phyloP scores from a whole-genome alignment of 1,284 basidiomycete species.

The Ganoderma leucocontextum region DNA sequence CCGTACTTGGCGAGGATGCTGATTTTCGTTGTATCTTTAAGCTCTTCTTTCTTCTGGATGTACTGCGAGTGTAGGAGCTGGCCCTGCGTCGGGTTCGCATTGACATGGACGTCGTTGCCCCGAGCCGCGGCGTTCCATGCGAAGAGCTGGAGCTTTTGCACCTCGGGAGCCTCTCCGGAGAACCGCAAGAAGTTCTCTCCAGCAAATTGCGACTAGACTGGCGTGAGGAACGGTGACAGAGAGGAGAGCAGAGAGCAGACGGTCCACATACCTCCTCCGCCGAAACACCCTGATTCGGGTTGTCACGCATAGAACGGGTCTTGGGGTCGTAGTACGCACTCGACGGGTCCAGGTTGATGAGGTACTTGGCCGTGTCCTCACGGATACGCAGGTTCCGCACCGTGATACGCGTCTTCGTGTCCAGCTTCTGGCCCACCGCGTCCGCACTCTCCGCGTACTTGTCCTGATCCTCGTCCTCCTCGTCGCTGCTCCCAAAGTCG shows the following conservation, averaged over 20 bases:
- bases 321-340: constrained; percentile 99
- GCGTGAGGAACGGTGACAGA: constrained; percentile 18
- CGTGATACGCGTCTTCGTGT: constrained; percentile 97
- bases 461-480: constrained; percentile 93
- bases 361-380: constrained; percentile 99
- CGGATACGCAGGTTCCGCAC: constrained; percentile 98
- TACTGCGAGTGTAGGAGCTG: constrained; percentile 93
- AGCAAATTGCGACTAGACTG: constrained; percentile 81
- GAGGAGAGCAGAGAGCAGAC: constrained; percentile 7
- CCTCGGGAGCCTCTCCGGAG: constrained; percentile 90
- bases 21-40: constrained; percentile 88
- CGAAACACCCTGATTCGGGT: constrained; percentile 79
- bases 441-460: constrained; percentile 98
- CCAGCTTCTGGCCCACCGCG: constrained; percentile 96
- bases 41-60: constrained; percentile 90
- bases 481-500: constrained; percentile 97
- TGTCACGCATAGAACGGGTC: constrained; percentile 99
- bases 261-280: constrained; percentile 80
- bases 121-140: constrained; percentile 96
- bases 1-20: constrained; percentile 93
- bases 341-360: constrained; percentile 95
- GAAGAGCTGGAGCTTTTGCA: constrained; percentile 93
- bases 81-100: constrained; percentile 96
- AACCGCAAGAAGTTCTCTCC: constrained; percentile 96
- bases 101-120: constrained; percentile 95